Conservation (phyloP, 345 rosid species). For the Geranium rotundifolium region DNA sequence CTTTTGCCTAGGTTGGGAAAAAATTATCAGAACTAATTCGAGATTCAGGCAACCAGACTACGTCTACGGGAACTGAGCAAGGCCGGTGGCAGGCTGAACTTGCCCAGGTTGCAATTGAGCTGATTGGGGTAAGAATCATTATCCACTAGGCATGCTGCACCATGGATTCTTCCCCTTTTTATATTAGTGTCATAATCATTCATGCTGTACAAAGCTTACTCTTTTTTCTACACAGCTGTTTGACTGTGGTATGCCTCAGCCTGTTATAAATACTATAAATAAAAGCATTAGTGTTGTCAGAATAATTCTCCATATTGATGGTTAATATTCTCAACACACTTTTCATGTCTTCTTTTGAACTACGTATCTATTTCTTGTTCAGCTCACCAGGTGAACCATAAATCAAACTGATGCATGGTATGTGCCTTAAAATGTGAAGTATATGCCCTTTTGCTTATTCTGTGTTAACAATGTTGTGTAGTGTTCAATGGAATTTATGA, state of each 20-base stretch:
- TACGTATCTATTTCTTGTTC: neutral
- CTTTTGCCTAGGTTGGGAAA: slow-evolving; percentile 62
- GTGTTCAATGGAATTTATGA: neutral
- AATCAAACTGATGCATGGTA: neutral
- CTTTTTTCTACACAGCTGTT: neutral
- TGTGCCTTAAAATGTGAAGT: neutral
- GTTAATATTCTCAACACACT: neutral
- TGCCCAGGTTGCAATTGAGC: slow-evolving; percentile 91
- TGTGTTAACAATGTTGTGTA: neutral
- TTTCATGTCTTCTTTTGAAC: no score
- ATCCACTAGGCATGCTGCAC: neutral
- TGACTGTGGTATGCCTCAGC: neutral
- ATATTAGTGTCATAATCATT: no score
- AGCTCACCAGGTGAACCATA: neutral
- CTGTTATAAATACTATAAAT: neutral
- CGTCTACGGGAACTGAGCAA: slow-evolving; percentile 67
- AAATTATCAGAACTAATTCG: slow-evolving; percentile 92
- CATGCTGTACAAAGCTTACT: neutral
- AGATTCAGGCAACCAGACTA: slow-evolving; percentile 69
- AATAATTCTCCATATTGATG: neutral
- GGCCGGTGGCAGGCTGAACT: slow-evolving; percentile 94
- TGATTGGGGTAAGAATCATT: slow-evolving; percentile 56
- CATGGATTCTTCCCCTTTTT: neutral
- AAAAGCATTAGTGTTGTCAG: neutral
- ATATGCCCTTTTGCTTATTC: neutral